phyloP scores from a whole-genome alignment of 2,329 filamentous ascomycete species.

The Pseudodiploospora longispora region DNA sequence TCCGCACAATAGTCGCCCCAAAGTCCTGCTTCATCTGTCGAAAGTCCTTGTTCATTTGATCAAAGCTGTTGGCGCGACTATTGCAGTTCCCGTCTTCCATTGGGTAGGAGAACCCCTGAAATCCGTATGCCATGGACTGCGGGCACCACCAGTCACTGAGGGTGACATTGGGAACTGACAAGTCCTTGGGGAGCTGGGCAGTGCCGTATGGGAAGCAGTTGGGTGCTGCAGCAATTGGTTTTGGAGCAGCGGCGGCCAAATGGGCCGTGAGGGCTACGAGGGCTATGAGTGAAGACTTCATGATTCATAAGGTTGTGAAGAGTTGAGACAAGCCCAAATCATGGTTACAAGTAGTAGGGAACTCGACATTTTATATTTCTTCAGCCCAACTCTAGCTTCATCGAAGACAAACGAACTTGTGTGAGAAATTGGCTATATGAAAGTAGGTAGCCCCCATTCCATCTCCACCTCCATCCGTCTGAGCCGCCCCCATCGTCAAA shows the following conservation, averaged over 20 bases:
- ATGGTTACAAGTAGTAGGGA: no score
- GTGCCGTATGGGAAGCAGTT: conserved; percentile 13
- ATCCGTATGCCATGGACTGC: conserved; percentile 12
- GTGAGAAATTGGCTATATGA: no score
- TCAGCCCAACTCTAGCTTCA: no score
- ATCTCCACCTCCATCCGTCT: no score
- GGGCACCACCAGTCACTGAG: conserved; percentile 14
- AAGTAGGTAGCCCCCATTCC: no score
- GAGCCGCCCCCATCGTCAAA: no score
- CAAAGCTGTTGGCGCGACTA: conserved; percentile 8
- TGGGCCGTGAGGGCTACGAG: conserved; percentile 7
- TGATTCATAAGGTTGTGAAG: background rate
- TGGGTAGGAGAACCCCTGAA: conserved; percentile 14
- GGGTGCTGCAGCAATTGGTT: background rate
- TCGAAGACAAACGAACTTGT: no score
- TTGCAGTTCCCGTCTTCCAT: conserved; percentile 13
- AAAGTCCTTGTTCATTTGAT: conserved; percentile 13
- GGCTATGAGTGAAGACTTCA: conserved; percentile 4
- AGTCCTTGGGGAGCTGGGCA: conserved; percentile 9
- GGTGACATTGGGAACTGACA: conserved; percentile 7
- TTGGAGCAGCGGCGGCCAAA: conserved; percentile 6
- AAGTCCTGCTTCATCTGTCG: conserved; percentile 14
- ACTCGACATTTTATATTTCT: no score
- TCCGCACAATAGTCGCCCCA: conserved; percentile 13
- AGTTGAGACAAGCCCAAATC: no score